Base-by-base conservation (phyloP, 2,329 filamentous ascomycete species). In the Cladophialophora yegresii region DNA sequence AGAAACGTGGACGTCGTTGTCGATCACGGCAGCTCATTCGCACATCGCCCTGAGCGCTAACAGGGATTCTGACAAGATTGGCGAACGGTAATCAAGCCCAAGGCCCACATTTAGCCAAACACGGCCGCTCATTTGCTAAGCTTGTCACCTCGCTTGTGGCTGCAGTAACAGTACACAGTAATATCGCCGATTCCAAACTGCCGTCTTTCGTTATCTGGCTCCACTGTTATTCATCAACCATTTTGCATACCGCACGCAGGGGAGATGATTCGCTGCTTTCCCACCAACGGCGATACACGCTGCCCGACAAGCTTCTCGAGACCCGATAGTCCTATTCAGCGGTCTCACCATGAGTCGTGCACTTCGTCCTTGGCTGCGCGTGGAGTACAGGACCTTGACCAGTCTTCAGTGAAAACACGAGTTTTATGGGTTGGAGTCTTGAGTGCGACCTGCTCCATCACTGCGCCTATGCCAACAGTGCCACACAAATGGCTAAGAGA, bases 51-150 rank as follows among this genome's bases (percentile, higher is more conserved):
- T 30, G 51, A 54, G 28, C 28, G 51, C 51, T 13, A 33, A 28
- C 51, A 12, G 12, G 51, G 51, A 54, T 54, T 30, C 28, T 54
- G 51, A n/a, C 51, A 54, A 54, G 51, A 54, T 54, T 33, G 22
- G 51, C 51, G 51, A 54, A 54, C 28, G 51, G 28, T 33, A 33
- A 54, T 20, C 51, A 54, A 26, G 20, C 12, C 26, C 47, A 20
- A 20, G 7, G 47, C 4, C 47, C 47, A 50, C 47, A 20, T 33
- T 23, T 12, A n/a, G n/a, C 23, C 7, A 10, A 12, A 3, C 16
- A 54, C n/a, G 50, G 50, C 50, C 16, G 36, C 36, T 8, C 36
- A 43, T 43, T 43, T 43, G 16, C 36, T 4, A 1, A 9, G 5
- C 36, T 40, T 40, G 13, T 16, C 3, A 7, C 36, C 36, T n/a